These are phyloP conservation scores for Leishmania tropica DNA, from an alignment of 208 protist species.

Conservation along the genomic window DNA sequence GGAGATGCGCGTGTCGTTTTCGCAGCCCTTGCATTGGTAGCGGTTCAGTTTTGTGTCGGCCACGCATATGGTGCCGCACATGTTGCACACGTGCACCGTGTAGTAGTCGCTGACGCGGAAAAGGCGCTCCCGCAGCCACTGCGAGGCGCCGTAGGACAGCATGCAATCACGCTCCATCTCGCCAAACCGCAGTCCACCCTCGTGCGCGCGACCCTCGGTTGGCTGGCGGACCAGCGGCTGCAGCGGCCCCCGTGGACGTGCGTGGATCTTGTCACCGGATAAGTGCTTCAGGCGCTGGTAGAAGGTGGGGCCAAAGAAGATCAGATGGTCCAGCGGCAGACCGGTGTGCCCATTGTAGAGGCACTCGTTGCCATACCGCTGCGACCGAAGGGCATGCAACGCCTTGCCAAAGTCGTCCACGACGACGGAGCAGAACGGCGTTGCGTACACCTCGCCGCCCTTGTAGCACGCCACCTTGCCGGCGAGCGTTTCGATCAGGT, in stretches of 20 bases:
- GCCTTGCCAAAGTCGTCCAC: constrained; percentile 94
- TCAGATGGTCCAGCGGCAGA: constrained; percentile 95
- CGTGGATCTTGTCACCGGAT: constrained; percentile 99
- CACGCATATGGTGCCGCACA: constrained; percentile 88
- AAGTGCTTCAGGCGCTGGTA: constrained; percentile 99
- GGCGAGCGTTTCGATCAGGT: constrained; percentile 96
- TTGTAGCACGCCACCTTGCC: constrained; percentile 96
- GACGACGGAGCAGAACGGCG: constrained; percentile 95
- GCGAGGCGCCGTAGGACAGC: constrained; percentile 94
- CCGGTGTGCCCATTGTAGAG: constrained; percentile 97
- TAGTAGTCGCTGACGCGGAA: constrained; percentile 98
- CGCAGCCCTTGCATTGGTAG: constrained; percentile 94
- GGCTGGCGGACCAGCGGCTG: constrained; percentile 98
- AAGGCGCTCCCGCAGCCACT: constrained; percentile 97
- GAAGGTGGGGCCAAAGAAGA: constrained; percentile 99
- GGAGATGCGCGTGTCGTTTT: constrained; percentile 93
- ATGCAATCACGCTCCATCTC: constrained; percentile 99
- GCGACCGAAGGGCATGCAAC: constrained; percentile 93
- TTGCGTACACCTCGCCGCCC: constrained; percentile 93
- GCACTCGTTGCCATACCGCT: constrained; percentile 98
- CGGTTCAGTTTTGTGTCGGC: constrained; percentile 57
- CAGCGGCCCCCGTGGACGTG: constrained; percentile 92
- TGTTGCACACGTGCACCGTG: constrained; percentile 94
- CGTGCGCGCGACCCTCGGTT: constrained; percentile 97
- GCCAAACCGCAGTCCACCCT: constrained; percentile 99